A percentile compares a stretch with the other conserved stretches of the same genome.
These are phyloP conservation scores for Lactarius vividus DNA, from an alignment of 768 basidiomycete species.

Conservation along the genomic window DNA sequence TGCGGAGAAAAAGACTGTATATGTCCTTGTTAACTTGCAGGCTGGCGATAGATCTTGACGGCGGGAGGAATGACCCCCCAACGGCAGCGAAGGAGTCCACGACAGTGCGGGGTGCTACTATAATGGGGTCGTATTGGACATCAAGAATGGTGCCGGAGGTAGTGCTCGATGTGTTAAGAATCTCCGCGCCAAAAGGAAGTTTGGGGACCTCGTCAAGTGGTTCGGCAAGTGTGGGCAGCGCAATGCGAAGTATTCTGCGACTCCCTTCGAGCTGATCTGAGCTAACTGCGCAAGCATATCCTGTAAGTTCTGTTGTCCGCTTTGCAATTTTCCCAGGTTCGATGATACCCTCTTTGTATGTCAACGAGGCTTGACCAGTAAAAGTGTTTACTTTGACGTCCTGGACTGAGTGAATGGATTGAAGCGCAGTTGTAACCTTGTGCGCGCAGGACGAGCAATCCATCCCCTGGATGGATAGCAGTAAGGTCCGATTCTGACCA, in stretches of 20 bases:
- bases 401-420: constrained; percentile 22
- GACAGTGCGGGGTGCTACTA: constrained; percentile 36
- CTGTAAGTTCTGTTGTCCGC: constrained; percentile 18
- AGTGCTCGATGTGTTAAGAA: constrained; percentile 3
- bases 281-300: constrained; percentile 19
- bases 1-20: constrained; percentile 32
- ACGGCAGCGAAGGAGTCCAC: constrained; percentile 31
- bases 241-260: constrained; percentile 18
- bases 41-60: constrained; percentile 29
- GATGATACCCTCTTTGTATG: constrained; percentile 20
- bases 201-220: not conserved
- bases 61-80: constrained; percentile 31
- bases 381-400: constrained; percentile 26
- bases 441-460: constrained; percentile 25
- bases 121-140: constrained; percentile 30
- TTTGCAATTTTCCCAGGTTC: constrained; percentile 21
- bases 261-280: constrained; percentile 8
- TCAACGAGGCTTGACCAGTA: constrained; percentile 21
- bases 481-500: not conserved
- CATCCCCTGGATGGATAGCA: constrained; percentile 23
- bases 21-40: constrained; percentile 37
- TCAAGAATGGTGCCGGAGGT: constrained; percentile 9
- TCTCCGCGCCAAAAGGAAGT: constrained; percentile 15
- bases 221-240: not conserved
- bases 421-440: constrained; percentile 22